These are phyloP conservation scores for Chalara sp. DNA, from an alignment of 2,329 filamentous ascomycete species.

Conservation along the genomic window DNA sequence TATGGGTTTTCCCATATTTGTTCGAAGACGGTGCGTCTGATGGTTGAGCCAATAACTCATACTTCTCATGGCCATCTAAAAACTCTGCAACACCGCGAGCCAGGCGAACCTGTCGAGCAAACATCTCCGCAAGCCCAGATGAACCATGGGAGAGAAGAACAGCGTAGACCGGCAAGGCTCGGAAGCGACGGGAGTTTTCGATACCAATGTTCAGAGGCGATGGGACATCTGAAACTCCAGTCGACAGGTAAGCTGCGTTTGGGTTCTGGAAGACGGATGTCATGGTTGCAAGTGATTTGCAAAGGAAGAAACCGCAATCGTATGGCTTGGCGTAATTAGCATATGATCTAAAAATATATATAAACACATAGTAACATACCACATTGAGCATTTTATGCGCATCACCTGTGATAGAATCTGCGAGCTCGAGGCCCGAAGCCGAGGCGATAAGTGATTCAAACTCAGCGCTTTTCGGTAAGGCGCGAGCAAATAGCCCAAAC, in stretches of 20 bases:
- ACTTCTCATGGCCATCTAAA: constrained; percentile 53
- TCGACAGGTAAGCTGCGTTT: constrained; percentile 72
- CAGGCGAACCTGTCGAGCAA: constrained; percentile 65
- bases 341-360: not conserved
- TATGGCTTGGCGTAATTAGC: constrained; percentile 50
- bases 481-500: constrained; percentile 75
- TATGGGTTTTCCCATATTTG: constrained; percentile 27
- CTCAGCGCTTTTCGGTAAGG: constrained; percentile 49
- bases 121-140: constrained; percentile 60
- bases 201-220: constrained; percentile 82
- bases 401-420: constrained; percentile 82
- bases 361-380: constrained; percentile 33
- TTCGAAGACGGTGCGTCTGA: not conserved
- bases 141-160: constrained; percentile 69
- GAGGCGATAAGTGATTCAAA: constrained; percentile 46
- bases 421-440: constrained; percentile 65
- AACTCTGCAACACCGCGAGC: constrained; percentile 61
- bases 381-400: constrained; percentile 92
- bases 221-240: constrained; percentile 45
- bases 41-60: constrained; percentile 55
- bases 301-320: constrained; percentile 87
- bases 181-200: constrained; percentile 86
- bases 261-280: constrained; percentile 70
- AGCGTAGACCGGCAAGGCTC: constrained; percentile 84
- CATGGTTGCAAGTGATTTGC: constrained; percentile 52